Base-by-base conservation (phyloP, 2,329 filamentous ascomycete genomes). In the Knoxdaviesia proteae region DNA sequence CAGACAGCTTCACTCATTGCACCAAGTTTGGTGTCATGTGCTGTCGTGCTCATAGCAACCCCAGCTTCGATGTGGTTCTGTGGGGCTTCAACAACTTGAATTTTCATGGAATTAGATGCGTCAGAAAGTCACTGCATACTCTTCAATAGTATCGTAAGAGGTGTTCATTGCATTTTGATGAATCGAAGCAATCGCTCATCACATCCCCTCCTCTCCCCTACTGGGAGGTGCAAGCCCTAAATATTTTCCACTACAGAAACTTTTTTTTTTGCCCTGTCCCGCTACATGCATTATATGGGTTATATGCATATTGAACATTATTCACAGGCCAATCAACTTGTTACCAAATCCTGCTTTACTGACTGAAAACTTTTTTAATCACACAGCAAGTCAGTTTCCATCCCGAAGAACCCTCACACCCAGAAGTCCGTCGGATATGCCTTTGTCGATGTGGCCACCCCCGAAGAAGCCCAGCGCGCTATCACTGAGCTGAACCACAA, bases 331-430 rank as follows among this genome's bases (percentile, higher is more conserved):
- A 42, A 32, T 5, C 34, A 2, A 10, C 8, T 34, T 32, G 36
- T 42, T 6, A 42, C 41, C n/a, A 11, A 10, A 4, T n/a, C 32
- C 5, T 43, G 43, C 40, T 46, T 37, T 48, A 47, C 59, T 67
- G 51, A 65, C 58, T 56, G 47, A 53, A 20, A 2, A 45, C 43
- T 40, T 37, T 32, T 33, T 32, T 45, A n/a, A 36, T 36, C 39
- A 45, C 52, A 45, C 57, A 96, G 90, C 65, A 90, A 98, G 73
- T 93, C 84, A 63, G 88, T 88, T 63, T 96, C 90, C 54, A 98
- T 98, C 65, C 90, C 90, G 53, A 94, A 92, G 75, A 96, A 98
- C 73, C 90, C 90, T 60, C 88, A 90, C 64, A 98, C 88, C 65
- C 88, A 86, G 65, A 88, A 90, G 61, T 88, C 90, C 50, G 90